Evolutionary conservation across 306 rosid species (phyloP).

Genomic region (Chamaecrista fasciculata): DNA sequence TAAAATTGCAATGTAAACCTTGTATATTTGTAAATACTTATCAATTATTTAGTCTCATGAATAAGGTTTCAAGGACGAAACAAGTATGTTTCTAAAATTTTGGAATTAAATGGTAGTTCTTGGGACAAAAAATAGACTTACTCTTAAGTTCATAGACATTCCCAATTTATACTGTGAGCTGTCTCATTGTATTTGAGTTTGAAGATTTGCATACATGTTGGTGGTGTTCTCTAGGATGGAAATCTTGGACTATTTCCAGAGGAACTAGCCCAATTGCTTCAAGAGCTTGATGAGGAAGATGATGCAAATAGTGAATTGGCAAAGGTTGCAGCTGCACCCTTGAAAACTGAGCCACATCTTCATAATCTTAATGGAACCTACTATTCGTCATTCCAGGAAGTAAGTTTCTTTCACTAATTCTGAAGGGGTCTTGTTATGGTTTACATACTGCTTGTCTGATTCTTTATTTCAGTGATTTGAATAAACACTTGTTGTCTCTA

Average conservation of each 20-base stretch:
- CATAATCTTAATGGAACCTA: constrained; percentile 43
- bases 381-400: constrained; percentile 53
- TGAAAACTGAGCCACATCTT: constrained; percentile 55
- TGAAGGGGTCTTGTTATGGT: neutral
- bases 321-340: constrained; percentile 44
- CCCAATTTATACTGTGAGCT: neutral
- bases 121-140: too few relatives aligned
- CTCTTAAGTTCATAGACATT: too few relatives aligned
- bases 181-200: too few relatives aligned
- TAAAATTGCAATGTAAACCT: too few relatives aligned
- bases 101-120: too few relatives aligned
- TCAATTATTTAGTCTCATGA: too few relatives aligned
- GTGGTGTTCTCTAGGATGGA: constrained; percentile 57
- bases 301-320: constrained; percentile 87
- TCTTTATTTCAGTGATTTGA: constrained; percentile 22
- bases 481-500: constrained; percentile 4
- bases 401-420: constrained; percentile 30
- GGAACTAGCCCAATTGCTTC: constrained; percentile 71
- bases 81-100: too few relatives aligned
- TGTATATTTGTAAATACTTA: too few relatives aligned
- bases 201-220: constrained; percentile 33
- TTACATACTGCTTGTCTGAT: neutral
- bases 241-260: constrained; percentile 74
- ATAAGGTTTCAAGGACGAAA: too few relatives aligned
- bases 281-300: constrained; percentile 75